Percentiles rank a stretch among this genome's conserved stretches.
Evolutionary conservation across 495 filamentous ascomycete genomes (phyloP).

Genomic region (Lophium mytilinum): DNA sequence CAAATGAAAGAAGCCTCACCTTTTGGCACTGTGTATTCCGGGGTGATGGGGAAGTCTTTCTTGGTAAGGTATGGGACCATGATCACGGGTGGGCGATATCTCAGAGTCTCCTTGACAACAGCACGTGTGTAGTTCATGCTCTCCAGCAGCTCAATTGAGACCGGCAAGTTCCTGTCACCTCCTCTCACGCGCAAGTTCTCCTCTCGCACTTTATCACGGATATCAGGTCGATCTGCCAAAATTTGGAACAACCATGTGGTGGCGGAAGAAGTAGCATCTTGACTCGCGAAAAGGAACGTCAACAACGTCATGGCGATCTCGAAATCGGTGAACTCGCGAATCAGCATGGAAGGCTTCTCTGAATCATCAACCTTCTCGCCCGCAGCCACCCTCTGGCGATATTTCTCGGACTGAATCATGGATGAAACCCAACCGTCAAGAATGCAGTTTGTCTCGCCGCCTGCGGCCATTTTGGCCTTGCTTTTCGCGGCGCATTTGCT

Average conservation of each 20-base stretch:
- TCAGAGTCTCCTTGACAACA: slow-evolving; percentile 85
- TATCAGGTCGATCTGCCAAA: slow-evolving; percentile 86
- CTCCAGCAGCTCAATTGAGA: slow-evolving; percentile 80
- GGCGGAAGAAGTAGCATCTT: slow-evolving; percentile 92
- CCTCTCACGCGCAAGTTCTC: slow-evolving; percentile 76
- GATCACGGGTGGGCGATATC: slow-evolving; percentile 92
- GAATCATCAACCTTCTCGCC: slow-evolving; percentile 56
- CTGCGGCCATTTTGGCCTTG: slow-evolving; percentile 85
- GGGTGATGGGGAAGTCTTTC: slow-evolving; percentile 88
- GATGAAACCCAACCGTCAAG: slow-evolving; percentile 88
- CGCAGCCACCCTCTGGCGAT: slow-evolving; percentile 62
- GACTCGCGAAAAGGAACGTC: slow-evolving; percentile 96
- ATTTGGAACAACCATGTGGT: slow-evolving; percentile 92
- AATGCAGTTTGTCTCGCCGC: slow-evolving; percentile 80
- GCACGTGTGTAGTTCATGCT: slow-evolving; percentile 85
- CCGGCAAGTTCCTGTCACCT: slow-evolving; percentile 61
- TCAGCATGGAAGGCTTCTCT: slow-evolving; percentile 71
- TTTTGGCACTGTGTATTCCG: slow-evolving; percentile 83
- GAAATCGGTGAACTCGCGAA: slow-evolving; percentile 81
- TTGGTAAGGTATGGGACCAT: slow-evolving; percentile 97
- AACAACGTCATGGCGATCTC: slow-evolving; percentile 94
- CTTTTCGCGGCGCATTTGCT: slow-evolving; percentile 85
- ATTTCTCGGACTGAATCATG: slow-evolving; percentile 73
- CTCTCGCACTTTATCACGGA: slow-evolving; percentile 82
- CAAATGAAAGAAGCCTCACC: slow-evolving; percentile 31